phyloP scores from a whole-genome alignment of 768 basidiomycete species.

The Lactarius trivialis region DNA sequence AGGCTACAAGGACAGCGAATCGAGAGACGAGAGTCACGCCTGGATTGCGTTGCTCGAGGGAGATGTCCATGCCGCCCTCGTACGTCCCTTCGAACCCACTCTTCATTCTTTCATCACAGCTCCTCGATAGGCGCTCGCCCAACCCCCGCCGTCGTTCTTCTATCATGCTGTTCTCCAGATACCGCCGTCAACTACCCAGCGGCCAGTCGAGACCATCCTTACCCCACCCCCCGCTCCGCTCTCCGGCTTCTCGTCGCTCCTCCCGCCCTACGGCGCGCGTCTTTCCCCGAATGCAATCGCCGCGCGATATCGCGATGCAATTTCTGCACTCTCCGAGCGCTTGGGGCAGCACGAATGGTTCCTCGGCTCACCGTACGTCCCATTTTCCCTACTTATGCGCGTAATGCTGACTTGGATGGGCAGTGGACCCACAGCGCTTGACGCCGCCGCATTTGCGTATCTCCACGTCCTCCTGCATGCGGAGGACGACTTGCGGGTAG shows the following conservation, averaged over 20 bases:
- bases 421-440: constrained; percentile 72
- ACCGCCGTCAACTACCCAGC: constrained; percentile 30
- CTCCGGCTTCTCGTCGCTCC: constrained; percentile 56
- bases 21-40: constrained; percentile 70
- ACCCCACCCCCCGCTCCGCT: constrained; percentile 63
- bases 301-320: constrained; percentile 62
- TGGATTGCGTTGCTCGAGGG: constrained; percentile 80
- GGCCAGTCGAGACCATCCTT: constrained; percentile 43
- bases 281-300: constrained; percentile 46
- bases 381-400: neutral
- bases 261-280: constrained; percentile 56
- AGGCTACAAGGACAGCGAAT: constrained; percentile 55
- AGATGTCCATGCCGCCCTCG: constrained; percentile 68
- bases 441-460: constrained; percentile 80
- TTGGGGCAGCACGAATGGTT: constrained; percentile 78
- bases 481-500: constrained; percentile 44
- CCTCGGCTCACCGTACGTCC: constrained; percentile 59
- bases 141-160: constrained; percentile 40
- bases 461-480: constrained; percentile 56
- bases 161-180: constrained; percentile 35
- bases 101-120: constrained; percentile 7
- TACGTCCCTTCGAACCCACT: constrained; percentile 27
- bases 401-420: neutral
- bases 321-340: constrained; percentile 65
- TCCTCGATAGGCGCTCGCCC: constrained; percentile 40